Percentiles rank a stretch among this genome's conserved stretches.
phyloP scores from a whole-genome alignment of 179 eudicot species.

The Drosera spatulata region DNA sequence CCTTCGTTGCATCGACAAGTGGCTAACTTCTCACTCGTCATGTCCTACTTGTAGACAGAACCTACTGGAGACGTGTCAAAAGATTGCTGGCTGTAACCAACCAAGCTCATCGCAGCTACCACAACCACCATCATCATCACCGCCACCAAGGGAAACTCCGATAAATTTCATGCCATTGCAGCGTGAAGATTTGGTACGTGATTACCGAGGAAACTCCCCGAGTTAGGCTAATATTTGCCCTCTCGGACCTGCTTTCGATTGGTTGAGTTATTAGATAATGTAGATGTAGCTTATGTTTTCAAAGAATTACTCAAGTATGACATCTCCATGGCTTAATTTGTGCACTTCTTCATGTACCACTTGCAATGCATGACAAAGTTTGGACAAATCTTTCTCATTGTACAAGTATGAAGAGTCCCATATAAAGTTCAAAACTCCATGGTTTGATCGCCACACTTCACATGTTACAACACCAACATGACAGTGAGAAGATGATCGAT shows the following conservation, averaged over 20 bases:
- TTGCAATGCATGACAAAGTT: too few relatives aligned
- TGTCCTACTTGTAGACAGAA: slow-evolving; percentile 41
- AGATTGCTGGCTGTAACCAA: slow-evolving; percentile 28
- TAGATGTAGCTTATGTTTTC: neutral
- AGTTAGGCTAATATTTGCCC: neutral
- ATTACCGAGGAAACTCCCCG: slow-evolving; percentile 12
- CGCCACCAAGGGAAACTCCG: slow-evolving; percentile 9
- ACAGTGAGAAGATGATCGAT: too few relatives aligned
- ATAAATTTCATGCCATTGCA: slow-evolving; percentile 27
- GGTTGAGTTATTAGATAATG: neutral
- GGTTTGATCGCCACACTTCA: too few relatives aligned
- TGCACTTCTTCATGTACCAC: too few relatives aligned
- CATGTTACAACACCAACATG: too few relatives aligned
- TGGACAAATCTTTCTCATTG: too few relatives aligned
- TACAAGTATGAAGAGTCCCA: too few relatives aligned
- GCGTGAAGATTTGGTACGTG: slow-evolving; percentile 25
- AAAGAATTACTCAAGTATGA: neutral
- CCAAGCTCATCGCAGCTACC: slow-evolving; percentile 19
- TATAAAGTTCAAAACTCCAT: too few relatives aligned
- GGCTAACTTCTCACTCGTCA: slow-evolving; percentile 38
- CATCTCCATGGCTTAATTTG: too few relatives aligned
- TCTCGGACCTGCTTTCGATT: neutral
- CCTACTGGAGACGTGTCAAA: slow-evolving; percentile 38
- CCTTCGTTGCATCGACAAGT: slow-evolving; percentile 32
- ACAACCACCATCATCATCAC: slow-evolving; percentile 1